Evolutionary conservation across 1,139 yeast species (phyloP).

Genomic region (Suhomyces maxii): DNA sequence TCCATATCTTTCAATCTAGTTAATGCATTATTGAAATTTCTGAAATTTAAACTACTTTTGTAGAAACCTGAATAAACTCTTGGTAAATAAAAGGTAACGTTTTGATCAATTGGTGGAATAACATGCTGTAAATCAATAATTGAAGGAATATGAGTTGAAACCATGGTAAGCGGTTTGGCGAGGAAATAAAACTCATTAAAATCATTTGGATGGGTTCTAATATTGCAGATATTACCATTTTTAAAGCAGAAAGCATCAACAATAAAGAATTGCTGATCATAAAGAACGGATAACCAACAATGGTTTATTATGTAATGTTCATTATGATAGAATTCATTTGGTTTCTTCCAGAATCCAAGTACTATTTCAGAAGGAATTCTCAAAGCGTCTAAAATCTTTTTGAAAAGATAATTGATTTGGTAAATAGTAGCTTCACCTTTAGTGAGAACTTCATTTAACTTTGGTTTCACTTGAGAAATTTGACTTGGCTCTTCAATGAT

Average conservation of each 20-base stretch:
- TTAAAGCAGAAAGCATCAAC: slow-evolving; percentile 55
- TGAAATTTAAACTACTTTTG: slow-evolving; percentile 54
- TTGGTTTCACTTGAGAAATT: slow-evolving; percentile 45
- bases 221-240: slow-evolving; percentile 38
- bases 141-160: slow-evolving; percentile 85
- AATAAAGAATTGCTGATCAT: slow-evolving; percentile 77
- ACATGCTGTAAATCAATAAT: slow-evolving; percentile 80
- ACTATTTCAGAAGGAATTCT: slow-evolving; percentile 75
- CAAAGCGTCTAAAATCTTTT: slow-evolving; percentile 67
- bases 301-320: slow-evolving; percentile 70
- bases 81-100: slow-evolving; percentile 78
- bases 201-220: slow-evolving; percentile 22
- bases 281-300: slow-evolving; percentile 79
- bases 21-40: slow-evolving; percentile 75
- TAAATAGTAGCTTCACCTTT: slow-evolving; percentile 56
- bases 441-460: slow-evolving; percentile 35
- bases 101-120: slow-evolving; percentile 77
- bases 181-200: slow-evolving; percentile 69
- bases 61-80: slow-evolving; percentile 81
- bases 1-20: slow-evolving; percentile 74
- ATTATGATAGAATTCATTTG: slow-evolving; percentile 56
- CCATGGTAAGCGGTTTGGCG: slow-evolving; percentile 68
- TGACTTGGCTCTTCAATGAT: slow-evolving; percentile 39
- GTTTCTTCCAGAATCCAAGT: slow-evolving; percentile 80
- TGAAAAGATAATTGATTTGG: slow-evolving; percentile 76